These are phyloP conservation scores for Debaryomyces udenii DNA, from an alignment of 1,139 yeast species.

Conservation along the genomic window DNA sequence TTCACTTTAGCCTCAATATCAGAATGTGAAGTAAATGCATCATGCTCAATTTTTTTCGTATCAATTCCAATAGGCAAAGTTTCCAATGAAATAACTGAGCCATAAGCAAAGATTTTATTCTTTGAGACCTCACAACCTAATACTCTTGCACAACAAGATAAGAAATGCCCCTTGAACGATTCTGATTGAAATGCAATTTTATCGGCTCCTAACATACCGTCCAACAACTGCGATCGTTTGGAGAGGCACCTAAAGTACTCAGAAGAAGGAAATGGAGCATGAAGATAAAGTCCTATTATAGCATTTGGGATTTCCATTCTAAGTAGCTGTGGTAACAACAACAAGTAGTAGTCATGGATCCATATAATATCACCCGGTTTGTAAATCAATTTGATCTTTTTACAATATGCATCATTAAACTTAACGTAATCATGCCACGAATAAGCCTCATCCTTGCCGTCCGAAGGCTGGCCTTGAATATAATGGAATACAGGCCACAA, in stretches of 20 bases:
- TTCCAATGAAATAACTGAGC: slow-evolving; percentile 71
- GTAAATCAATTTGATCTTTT: slow-evolving; percentile 71
- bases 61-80: slow-evolving; percentile 89
- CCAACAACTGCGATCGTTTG: slow-evolving; percentile 76
- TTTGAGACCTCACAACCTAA: slow-evolving; percentile 69
- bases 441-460: slow-evolving; percentile 69
- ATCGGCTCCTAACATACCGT: slow-evolving; percentile 91
- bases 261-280: slow-evolving; percentile 93
- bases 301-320: slow-evolving; percentile 83
- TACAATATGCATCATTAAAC: slow-evolving; percentile 88
- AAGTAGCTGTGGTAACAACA: slow-evolving; percentile 82
- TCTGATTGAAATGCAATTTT: slow-evolving; percentile 83
- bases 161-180: slow-evolving; percentile 86
- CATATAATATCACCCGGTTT: slow-evolving; percentile 91
- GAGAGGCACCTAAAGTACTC: slow-evolving; percentile 91
- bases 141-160: slow-evolving; percentile 84
- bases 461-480: slow-evolving; percentile 67
- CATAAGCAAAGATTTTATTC: slow-evolving; percentile 69
- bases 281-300: slow-evolving; percentile 79
- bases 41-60: slow-evolving; percentile 61
- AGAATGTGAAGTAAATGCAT: slow-evolving; percentile 42
- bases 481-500: slow-evolving; percentile 96
- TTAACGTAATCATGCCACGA: slow-evolving; percentile 94
- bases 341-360: slow-evolving; percentile 91
- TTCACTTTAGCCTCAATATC: slow-evolving; percentile 40